Percentiles rank a stretch among this genome's conserved stretches.
phyloP scores from a whole-genome alignment of 1,284 basidiomycete species.

The Volvariella surrecta region DNA sequence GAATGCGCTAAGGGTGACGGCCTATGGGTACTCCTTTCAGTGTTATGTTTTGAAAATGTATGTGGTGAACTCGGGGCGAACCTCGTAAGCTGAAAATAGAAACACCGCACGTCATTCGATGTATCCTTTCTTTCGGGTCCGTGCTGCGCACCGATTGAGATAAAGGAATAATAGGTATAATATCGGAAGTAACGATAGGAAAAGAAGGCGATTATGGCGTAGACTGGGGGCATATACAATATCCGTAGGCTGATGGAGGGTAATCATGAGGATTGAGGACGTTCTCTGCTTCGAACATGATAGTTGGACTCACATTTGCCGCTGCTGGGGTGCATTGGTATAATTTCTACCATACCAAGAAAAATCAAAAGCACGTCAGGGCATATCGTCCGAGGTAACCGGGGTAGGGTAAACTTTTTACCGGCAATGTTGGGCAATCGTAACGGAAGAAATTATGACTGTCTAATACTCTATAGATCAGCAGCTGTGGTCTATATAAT shows the following conservation, averaged over 20 bases:
- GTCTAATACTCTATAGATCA: conserved; percentile 38
- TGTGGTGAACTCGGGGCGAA: conserved; percentile 11
- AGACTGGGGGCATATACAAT: conserved; percentile 74
- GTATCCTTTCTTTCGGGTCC: background rate
- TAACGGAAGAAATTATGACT: conserved; percentile 45
- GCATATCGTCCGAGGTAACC: no score
- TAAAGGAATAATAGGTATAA: conserved; percentile 77
- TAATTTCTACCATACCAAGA: conserved; percentile 42
- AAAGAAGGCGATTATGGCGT: conserved; percentile 83
- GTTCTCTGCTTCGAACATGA: background rate
- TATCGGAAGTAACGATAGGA: conserved; percentile 79
- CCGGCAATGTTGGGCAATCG: conserved; percentile 45
- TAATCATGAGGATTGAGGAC: background rate
- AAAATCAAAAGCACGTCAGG: background rate
- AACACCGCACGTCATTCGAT: no score
- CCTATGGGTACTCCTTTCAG: conserved; percentile 29
- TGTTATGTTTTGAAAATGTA: conserved; percentile 9
- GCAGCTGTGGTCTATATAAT: background rate
- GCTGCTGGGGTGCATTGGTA: conserved; percentile 56
- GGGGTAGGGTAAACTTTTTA: background rate
- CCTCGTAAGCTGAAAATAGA: conserved; percentile 34
- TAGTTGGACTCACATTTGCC: conserved; percentile 55
- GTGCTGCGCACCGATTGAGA: conserved; percentile 49
- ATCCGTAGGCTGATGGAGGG: conserved; percentile 50
- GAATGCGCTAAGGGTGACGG: conserved; percentile 73